phyloP scores from a whole-genome alignment of 805 yeast species.

The Jamesozyma hellenica region DNA sequence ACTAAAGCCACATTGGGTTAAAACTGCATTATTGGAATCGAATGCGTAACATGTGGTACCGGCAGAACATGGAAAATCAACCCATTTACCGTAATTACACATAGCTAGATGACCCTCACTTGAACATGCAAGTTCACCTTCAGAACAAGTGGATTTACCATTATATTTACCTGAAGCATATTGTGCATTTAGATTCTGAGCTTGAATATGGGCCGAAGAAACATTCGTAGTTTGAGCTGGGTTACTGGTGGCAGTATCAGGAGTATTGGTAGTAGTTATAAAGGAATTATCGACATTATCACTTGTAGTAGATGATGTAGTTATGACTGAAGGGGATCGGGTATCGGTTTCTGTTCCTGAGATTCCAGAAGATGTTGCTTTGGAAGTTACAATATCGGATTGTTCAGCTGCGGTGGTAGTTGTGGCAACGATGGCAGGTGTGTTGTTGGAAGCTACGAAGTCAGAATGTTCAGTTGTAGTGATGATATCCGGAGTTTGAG shows the following conservation, averaged over 20 bases:
- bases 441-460: not conserved
- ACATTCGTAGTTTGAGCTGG: slow-evolving; percentile 4
- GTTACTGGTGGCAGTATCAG: slow-evolving; percentile 5
- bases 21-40: slow-evolving; percentile 33
- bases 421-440: slow-evolving; percentile 2
- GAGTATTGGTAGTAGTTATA: slow-evolving; percentile 4
- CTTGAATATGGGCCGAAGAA: slow-evolving; percentile 33
- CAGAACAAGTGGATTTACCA: slow-evolving; percentile 37
- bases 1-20: slow-evolving; percentile 40
- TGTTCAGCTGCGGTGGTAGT: slow-evolving; percentile 2
- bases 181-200: slow-evolving; percentile 37
- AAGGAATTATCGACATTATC: slow-evolving; percentile 6
- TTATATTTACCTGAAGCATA: slow-evolving; percentile 35
- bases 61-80: slow-evolving; percentile 43
- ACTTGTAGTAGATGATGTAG: not conserved
- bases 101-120: slow-evolving; percentile 42
- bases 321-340: not conserved
- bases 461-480: not conserved
- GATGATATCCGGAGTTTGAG: not conserved
- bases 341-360: not conserved
- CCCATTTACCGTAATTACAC: slow-evolving; percentile 50
- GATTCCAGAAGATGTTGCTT: slow-evolving; percentile 3
- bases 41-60: slow-evolving; percentile 56
- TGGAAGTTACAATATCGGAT: slow-evolving; percentile 3
- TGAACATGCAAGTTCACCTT: slow-evolving; percentile 45